These are phyloP conservation scores for Colletotrichum sp. DNA, from an alignment of 2,329 filamentous ascomycete genomes.

Conservation along the genomic window DNA sequence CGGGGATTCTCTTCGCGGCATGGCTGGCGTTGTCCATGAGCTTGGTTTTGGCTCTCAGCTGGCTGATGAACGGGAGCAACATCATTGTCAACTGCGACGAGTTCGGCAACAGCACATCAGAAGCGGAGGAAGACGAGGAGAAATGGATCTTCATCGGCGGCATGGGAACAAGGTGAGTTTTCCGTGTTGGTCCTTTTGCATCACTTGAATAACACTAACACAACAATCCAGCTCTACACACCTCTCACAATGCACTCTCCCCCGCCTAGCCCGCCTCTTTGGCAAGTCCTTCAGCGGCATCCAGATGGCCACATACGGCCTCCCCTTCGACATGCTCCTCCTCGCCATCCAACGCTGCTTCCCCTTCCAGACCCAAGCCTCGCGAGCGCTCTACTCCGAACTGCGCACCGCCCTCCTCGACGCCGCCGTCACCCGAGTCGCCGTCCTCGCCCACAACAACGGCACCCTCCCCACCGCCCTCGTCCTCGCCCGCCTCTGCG, in stretches of 20 bases:
- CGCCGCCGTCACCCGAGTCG: conserved; percentile 34
- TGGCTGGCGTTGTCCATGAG: conserved; percentile 29
- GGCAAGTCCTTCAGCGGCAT: conserved; percentile 52
- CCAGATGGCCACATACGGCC: conserved; percentile 54
- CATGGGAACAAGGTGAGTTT: conserved; percentile 34
- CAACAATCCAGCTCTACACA: conserved; percentile 27
- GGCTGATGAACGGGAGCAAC: conserved; percentile 32
- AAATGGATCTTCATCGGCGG: conserved; percentile 40
- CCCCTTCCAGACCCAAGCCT: conserved; percentile 31
- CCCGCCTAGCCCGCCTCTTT: conserved; percentile 40
- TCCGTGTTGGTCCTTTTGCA: background rate
- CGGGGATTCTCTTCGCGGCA: conserved; percentile 30
- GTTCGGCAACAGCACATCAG: conserved; percentile 31
- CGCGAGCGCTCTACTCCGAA: conserved; percentile 37
- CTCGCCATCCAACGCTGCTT: conserved; percentile 36
- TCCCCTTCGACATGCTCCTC: conserved; percentile 55
- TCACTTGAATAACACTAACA: background rate
- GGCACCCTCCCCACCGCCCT: conserved; percentile 40
- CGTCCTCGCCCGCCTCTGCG: conserved; percentile 39
- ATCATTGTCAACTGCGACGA: conserved; percentile 22
- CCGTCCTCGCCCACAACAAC: conserved; percentile 44
- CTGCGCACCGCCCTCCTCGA: conserved; percentile 40
- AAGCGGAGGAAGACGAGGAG: conserved; percentile 31
- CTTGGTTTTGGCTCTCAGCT: conserved; percentile 28
- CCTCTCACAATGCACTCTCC: conserved; percentile 33